phyloP scores from a whole-genome alignment of 2,329 filamentous ascomycete species.

The Cyclaneusma minus region DNA sequence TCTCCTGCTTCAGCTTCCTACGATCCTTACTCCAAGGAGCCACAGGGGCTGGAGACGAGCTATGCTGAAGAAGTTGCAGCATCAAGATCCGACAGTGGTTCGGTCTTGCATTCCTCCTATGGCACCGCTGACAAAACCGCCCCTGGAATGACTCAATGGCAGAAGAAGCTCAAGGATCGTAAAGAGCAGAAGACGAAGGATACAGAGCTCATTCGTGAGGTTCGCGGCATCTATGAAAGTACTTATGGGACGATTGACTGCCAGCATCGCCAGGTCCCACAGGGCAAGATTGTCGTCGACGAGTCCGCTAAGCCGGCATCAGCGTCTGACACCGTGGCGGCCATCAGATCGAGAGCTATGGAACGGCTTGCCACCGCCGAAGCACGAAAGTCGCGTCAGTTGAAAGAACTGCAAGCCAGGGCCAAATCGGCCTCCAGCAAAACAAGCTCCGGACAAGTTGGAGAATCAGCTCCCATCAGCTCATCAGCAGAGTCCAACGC shows the following conservation, averaged over 20 bases:
- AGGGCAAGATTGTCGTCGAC: neutral
- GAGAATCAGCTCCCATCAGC: no score
- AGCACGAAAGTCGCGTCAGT: no score
- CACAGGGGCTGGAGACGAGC: slow-evolving; percentile 31
- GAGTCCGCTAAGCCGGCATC: neutral
- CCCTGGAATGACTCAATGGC: slow-evolving; percentile 1
- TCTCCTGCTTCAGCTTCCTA: neutral
- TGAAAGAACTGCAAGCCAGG: no score
- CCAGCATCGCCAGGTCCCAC: slow-evolving; percentile 14
- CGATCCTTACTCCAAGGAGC: slow-evolving; percentile 27
- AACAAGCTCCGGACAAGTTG: no score
- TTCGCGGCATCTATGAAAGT: slow-evolving; percentile 26
- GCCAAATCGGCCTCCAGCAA: no score
- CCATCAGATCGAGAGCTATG: no score
- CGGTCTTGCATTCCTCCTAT: slow-evolving; percentile 2
- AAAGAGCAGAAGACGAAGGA: slow-evolving; percentile 9
- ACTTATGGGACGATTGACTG: slow-evolving; percentile 22
- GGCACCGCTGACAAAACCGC: slow-evolving; percentile 4
- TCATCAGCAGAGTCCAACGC: neutral
- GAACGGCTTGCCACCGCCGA: no score
- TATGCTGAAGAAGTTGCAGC: slow-evolving; percentile 30
- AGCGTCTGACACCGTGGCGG: no score
- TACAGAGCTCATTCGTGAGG: slow-evolving; percentile 19
- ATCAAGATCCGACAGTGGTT: no score
- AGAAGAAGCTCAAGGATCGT: slow-evolving; percentile 10